A percentile compares a stretch with the other conserved stretches of the same genome.
phyloP scores from a whole-genome alignment of 768 basidiomycete species.

The Leccinum fibrillosum region DNA sequence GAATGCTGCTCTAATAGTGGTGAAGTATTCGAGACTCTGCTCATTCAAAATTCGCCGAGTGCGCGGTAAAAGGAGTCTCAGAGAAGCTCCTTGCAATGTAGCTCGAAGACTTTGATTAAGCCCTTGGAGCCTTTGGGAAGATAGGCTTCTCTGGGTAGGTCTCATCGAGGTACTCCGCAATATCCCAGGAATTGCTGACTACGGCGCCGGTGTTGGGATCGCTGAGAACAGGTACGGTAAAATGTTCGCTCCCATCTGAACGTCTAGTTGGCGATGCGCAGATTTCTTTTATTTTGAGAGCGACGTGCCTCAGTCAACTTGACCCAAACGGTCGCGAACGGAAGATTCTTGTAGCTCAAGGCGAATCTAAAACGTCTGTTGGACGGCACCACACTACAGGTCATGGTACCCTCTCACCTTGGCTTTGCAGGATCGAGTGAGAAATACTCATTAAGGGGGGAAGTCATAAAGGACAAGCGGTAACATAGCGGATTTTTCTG shows the following conservation, averaged over 20 bases:
- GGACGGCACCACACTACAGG: neutral
- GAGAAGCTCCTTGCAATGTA: neutral
- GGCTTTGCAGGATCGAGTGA: slow-evolving; percentile 37
- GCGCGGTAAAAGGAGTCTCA: slow-evolving; percentile 20
- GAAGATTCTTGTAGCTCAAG: slow-evolving; percentile 31
- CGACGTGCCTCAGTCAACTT: slow-evolving; percentile 30
- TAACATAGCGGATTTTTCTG: slow-evolving; percentile 14
- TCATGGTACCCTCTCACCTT: slow-evolving; percentile 22
- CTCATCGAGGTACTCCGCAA: slow-evolving; percentile 36
- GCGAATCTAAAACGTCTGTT: slow-evolving; percentile 22
- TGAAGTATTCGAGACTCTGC: slow-evolving; percentile 36
- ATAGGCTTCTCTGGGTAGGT: slow-evolving; percentile 31
- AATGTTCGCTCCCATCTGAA: slow-evolving; percentile 17
- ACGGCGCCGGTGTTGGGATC: slow-evolving; percentile 29
- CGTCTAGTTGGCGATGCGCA: slow-evolving; percentile 22
- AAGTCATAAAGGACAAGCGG: slow-evolving; percentile 37
- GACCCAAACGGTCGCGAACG: slow-evolving; percentile 32
- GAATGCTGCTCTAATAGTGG: slow-evolving; percentile 27
- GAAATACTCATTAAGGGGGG: slow-evolving; percentile 29
- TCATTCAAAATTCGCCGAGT: slow-evolving; percentile 28
- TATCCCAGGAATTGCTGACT: slow-evolving; percentile 30
- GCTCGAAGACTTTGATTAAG: slow-evolving; percentile 20
- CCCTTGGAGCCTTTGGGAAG: slow-evolving; percentile 21
- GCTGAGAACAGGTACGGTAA: slow-evolving; percentile 34
- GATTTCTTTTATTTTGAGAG: slow-evolving; percentile 20